Percentiles rank a stretch among this genome's conserved stretches.
Evolutionary conservation across 345 rosid genomes (phyloP).

Genomic region (Barbarea vulgaris): DNA sequence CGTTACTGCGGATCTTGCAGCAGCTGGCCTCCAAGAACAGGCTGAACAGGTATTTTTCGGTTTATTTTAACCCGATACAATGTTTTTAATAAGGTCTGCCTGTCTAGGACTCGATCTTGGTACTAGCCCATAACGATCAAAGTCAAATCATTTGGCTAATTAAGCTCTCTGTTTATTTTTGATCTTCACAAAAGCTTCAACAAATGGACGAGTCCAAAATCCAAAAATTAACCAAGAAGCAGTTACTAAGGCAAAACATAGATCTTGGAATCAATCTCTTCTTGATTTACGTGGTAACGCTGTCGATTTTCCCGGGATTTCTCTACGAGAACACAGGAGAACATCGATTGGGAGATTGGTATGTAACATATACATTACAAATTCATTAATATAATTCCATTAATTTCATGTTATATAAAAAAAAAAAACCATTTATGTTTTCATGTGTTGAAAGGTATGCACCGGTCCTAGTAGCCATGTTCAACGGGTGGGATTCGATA

Average conservation of each 20-base stretch:
- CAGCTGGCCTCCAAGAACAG: conserved; percentile 63
- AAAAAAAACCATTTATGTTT: not conserved
- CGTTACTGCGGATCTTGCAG: conserved; percentile 75
- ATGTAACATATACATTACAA: conserved; percentile 18
- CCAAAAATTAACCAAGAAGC: conserved; percentile 38
- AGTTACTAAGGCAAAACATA: conserved; percentile 53
- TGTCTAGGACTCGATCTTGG: too few species aligned
- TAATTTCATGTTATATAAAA: not conserved
- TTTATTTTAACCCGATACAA: not conserved
- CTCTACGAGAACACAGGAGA: conserved; percentile 81
- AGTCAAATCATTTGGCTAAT: not conserved
- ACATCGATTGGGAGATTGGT: conserved; percentile 74
- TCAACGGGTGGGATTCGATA: conserved; percentile 63
- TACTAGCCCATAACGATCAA: too few species aligned
- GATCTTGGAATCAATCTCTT: conserved; percentile 65
- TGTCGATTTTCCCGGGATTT: conserved; percentile 90
- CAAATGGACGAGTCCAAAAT: conserved; percentile 44
- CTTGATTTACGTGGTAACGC: conserved; percentile 59
- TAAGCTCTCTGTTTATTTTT: not conserved
- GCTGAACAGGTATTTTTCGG: conserved; percentile 29
- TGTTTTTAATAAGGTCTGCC: too few species aligned
- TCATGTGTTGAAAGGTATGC: conserved; percentile 59
- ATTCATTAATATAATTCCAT: not conserved
- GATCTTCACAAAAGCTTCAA: conserved; percentile 28
- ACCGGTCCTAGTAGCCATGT: conserved; percentile 72